Percentiles rank a stretch among this genome's conserved stretches.
These are phyloP conservation scores for Carex parvula DNA, from an alignment of 176 grass and related monocot species.

Conservation along the genomic window DNA sequence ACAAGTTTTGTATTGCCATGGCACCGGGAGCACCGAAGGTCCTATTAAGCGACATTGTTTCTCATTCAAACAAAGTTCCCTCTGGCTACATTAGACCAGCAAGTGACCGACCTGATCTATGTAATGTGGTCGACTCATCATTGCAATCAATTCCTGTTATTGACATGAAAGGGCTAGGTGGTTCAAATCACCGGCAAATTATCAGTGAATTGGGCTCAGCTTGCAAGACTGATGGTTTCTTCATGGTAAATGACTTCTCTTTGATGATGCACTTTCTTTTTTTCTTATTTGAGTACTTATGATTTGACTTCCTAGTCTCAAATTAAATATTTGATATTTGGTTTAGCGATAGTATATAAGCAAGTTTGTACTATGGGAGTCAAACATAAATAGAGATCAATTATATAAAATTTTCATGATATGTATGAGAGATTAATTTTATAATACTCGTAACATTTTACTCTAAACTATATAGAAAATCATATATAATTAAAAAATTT, in stretches of 20 bases:
- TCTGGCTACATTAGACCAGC: constrained; percentile 46
- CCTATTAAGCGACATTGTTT: constrained; percentile 47
- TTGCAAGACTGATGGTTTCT: constrained; percentile 65
- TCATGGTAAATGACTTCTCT: constrained; percentile 48
- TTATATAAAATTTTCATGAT: no score
- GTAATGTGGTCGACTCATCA: constrained; percentile 35
- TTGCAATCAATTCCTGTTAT: constrained; percentile 49
- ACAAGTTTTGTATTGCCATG: constrained; percentile 16
- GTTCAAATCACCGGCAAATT: constrained; percentile 30
- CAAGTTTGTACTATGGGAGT: no score
- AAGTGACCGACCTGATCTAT: constrained; percentile 63
- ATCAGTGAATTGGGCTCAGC: constrained; percentile 54
- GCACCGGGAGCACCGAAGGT: constrained; percentile 19
- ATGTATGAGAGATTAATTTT: no score
- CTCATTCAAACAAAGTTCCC: constrained; percentile 27
- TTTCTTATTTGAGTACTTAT: no score
- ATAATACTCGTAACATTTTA: no score
- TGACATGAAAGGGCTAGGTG: constrained; percentile 49
- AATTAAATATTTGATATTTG: neutral
- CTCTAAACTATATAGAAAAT: no score
- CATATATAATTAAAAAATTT: no score
- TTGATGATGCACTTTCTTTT: no score
- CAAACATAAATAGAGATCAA: no score
- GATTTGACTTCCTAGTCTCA: neutral
- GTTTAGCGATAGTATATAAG: neutral